These are phyloP conservation scores for Phytophthora citricola DNA, from an alignment of 352 stramenopile species.

Conservation along the genomic window DNA sequence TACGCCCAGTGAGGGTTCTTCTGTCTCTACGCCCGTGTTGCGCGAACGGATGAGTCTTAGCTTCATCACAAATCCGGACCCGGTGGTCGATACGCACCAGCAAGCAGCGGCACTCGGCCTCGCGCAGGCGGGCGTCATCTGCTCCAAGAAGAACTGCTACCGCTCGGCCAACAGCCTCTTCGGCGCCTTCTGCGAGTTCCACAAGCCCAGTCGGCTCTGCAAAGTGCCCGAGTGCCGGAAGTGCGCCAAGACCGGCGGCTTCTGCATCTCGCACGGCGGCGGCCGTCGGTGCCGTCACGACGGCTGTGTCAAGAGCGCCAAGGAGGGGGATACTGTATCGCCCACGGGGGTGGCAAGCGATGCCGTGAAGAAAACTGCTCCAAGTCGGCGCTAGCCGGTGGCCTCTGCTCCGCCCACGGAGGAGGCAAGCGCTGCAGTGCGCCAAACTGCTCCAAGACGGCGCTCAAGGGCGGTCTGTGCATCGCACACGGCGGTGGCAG, in stretches of 20 bases:
- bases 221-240: slow-evolving; percentile 66
- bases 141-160: slow-evolving; percentile 75
- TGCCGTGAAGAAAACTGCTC: slow-evolving; percentile 56
- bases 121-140: slow-evolving; percentile 33
- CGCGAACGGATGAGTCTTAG: slow-evolving; percentile 61
- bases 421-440: slow-evolving; percentile 67
- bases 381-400: slow-evolving; percentile 72
- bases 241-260: slow-evolving; percentile 74
- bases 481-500: slow-evolving; percentile 71
- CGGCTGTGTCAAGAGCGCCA: slow-evolving; percentile 74
- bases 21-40: slow-evolving; percentile 29
- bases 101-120: neutral
- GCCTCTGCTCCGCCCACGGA: slow-evolving; percentile 73
- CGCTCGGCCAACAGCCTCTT: slow-evolving; percentile 51
- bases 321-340: slow-evolving; percentile 75
- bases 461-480: slow-evolving; percentile 67
- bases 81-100: slow-evolving; percentile 3
- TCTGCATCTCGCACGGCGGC: slow-evolving; percentile 80
- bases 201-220: slow-evolving; percentile 75
- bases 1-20: slow-evolving; percentile 32
- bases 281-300: slow-evolving; percentile 58
- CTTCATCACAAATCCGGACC: slow-evolving; percentile 61
- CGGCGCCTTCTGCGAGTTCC: slow-evolving; percentile 65
- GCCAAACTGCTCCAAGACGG: slow-evolving; percentile 63
- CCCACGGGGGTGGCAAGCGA: slow-evolving; percentile 64